Conservation (phyloP, 78 protist genomes). For the Dictyostelium brefeldianum region DNA sequence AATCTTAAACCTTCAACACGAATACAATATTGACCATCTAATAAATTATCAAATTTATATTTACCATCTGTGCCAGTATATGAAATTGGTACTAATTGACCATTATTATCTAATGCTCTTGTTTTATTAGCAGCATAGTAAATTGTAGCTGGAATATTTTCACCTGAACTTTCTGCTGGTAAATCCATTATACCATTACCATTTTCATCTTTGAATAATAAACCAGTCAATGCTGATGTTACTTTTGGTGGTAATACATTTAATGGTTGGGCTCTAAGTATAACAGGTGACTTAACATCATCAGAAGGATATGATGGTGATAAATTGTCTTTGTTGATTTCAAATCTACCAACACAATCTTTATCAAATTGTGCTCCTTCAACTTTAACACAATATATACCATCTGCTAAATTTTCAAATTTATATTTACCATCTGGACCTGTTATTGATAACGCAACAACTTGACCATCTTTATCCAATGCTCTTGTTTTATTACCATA, state of each 20-base stretch:
- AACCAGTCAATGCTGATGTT: neutral
- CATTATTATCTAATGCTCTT: neutral
- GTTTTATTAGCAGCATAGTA: no score
- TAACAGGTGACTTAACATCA: neutral
- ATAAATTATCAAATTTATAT: neutral
- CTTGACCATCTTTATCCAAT: neutral
- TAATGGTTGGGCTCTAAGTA: neutral
- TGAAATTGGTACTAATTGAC: neutral
- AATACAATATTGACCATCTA: conserved; percentile 23
- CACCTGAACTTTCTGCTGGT: no score
- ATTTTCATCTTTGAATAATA: neutral
- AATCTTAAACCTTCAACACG: no score
- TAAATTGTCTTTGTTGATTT: neutral
- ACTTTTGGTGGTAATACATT: neutral
- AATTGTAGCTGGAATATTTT: no score
- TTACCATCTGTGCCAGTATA: neutral
- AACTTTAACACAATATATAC: conserved; percentile 1
- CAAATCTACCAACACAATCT: conserved; percentile 26
- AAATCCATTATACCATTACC: neutral
- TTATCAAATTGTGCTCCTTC: neutral
- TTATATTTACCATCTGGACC: neutral
- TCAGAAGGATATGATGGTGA: neutral
- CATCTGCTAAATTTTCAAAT: conserved; percentile 13
- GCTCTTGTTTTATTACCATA: conserved; percentile 10
- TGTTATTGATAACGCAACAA: neutral